Conservation (phyloP, 1,284 basidiomycete genomes). For the Pseudozyma flocculosa region DNA sequence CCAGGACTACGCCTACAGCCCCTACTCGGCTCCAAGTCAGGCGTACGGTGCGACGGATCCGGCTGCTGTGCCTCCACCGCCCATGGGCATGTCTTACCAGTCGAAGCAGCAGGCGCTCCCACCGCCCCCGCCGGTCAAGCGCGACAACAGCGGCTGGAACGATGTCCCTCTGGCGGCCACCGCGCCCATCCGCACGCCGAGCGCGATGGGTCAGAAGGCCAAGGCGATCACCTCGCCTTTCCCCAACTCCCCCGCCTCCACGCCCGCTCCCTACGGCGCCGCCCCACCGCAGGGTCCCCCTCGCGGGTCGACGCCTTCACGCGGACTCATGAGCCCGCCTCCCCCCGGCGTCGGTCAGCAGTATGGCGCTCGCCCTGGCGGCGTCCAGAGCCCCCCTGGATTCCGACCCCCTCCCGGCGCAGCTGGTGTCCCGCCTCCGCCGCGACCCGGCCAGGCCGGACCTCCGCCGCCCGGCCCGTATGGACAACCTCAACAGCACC, state of each 20-base stretch:
- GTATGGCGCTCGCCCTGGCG: not conserved
- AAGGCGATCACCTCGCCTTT: constrained; percentile 77
- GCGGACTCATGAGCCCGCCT: constrained; percentile 59
- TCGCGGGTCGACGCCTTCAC: constrained; percentile 41
- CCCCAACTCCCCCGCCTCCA: constrained; percentile 66
- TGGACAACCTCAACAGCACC: constrained; percentile 17
- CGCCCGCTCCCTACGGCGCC: constrained; percentile 24
- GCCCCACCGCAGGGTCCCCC: constrained; percentile 49
- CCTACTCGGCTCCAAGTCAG: constrained; percentile 52
- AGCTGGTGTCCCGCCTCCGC: constrained; percentile 12
- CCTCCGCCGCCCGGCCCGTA: constrained; percentile 22
- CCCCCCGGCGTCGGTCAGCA: constrained; percentile 8
- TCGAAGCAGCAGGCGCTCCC: constrained; percentile 40
- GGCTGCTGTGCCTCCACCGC: constrained; percentile 58
- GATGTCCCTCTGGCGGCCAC: constrained; percentile 67
- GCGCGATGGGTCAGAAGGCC: constrained; percentile 39
- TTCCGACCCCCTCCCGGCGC: constrained; percentile 24
- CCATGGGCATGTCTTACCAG: constrained; percentile 48
- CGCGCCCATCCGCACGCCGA: constrained; percentile 54
- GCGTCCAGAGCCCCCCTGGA: constrained; percentile 12
- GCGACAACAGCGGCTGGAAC: constrained; percentile 82
- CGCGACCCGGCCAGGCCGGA: constrained; percentile 25
- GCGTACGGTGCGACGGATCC: constrained; percentile 38
- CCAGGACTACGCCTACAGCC: constrained; percentile 19
- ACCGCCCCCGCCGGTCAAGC: constrained; percentile 63